Evolutionary conservation across 306 rosid species (phyloP).

Genomic region (Quercus gilva): DNA sequence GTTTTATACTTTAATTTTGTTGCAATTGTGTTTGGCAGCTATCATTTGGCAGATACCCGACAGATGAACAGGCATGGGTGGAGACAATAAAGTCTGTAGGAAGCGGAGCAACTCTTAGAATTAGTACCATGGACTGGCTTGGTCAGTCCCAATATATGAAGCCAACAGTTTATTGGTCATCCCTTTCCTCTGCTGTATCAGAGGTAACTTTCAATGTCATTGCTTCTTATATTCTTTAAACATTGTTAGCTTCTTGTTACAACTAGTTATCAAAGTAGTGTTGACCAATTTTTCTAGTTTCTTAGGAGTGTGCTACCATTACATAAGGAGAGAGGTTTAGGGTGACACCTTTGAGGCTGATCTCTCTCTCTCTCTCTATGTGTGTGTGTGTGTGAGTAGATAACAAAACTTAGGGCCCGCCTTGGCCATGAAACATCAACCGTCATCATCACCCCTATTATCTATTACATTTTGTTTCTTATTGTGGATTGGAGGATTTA

Average conservation of each 20-base stretch:
- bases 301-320: not conserved
- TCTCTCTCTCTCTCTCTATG: not conserved
- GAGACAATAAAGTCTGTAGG: constrained; percentile 81
- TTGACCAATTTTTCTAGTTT: not conserved
- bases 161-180: constrained; percentile 75
- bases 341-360: not conserved
- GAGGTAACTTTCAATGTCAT: constrained; percentile 51
- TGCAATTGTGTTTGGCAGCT: constrained; percentile 53
- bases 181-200: constrained; percentile 83
- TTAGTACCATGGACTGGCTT: constrained; percentile 95
- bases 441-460: not conserved
- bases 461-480: not conserved
- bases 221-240: not conserved
- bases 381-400: not conserved
- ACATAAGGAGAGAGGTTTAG: not conserved
- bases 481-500: not conserved
- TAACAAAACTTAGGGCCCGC: not conserved
- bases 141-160: constrained; percentile 77
- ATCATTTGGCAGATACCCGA: constrained; percentile 67
- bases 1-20: not conserved
- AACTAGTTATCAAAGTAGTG: not conserved
- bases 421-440: not conserved
- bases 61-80: constrained; percentile 92
- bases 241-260: not conserved
- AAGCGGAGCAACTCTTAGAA: constrained; percentile 48